Conservation (phyloP, 129 eudicot species). For the Erigeron canadensis region DNA sequence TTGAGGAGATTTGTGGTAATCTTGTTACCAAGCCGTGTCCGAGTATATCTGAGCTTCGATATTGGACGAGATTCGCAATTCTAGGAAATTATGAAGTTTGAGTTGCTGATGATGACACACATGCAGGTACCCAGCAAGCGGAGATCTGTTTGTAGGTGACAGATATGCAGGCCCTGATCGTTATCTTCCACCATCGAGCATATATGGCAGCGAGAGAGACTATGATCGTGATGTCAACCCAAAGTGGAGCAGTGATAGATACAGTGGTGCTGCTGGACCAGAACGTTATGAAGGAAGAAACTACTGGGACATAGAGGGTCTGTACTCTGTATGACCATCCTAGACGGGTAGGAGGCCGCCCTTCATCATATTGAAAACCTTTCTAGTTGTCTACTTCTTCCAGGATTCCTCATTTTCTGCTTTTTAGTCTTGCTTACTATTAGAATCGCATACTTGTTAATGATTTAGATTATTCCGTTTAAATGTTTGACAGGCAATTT, state of each 20-base stretch:
- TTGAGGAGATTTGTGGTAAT: too few relatives aligned
- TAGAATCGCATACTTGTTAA: slow-evolving; percentile 19
- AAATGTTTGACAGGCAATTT: neutral
- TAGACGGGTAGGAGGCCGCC: slow-evolving; percentile 63
- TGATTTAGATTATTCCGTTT: slow-evolving; percentile 19
- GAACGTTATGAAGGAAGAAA: slow-evolving; percentile 74
- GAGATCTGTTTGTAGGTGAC: slow-evolving; percentile 64
- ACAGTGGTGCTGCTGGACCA: slow-evolving; percentile 74
- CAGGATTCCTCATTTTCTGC: slow-evolving; percentile 6
- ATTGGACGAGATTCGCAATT: too few relatives aligned
- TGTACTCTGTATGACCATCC: slow-evolving; percentile 97
- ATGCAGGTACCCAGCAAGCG: slow-evolving; percentile 66
- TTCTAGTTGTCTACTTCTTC: neutral
- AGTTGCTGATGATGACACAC: neutral
- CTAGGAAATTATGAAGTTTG: too few relatives aligned
- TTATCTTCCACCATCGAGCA: slow-evolving; percentile 41
- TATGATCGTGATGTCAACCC: slow-evolving; percentile 68
- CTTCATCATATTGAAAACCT: slow-evolving; percentile 51
- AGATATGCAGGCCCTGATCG: slow-evolving; percentile 71
- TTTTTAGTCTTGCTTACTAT: slow-evolving; percentile 25
- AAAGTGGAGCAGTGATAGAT: slow-evolving; percentile 71
- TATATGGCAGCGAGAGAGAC: slow-evolving; percentile 74
- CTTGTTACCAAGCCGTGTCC: too few relatives aligned
- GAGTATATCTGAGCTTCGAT: too few relatives aligned
- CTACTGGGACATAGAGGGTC: slow-evolving; percentile 80